A percentile compares a stretch with the other conserved stretches of the same genome.
Conservation (phyloP, 176 grass and related monocot species). For the Oryza nivara region DNA sequence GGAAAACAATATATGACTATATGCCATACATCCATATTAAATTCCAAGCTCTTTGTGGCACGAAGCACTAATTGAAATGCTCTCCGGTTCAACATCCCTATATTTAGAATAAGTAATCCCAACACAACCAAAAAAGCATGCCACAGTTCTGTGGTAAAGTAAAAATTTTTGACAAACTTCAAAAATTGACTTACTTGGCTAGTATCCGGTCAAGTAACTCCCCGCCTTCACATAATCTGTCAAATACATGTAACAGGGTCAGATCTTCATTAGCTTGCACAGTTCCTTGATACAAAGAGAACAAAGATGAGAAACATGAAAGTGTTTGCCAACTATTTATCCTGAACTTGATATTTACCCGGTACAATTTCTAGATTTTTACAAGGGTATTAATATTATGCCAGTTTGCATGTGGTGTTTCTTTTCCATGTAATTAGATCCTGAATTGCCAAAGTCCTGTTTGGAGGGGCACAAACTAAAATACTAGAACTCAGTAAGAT, state of each 20-base stretch:
- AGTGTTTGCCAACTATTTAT: constrained; percentile 10
- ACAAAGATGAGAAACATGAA: constrained; percentile 1
- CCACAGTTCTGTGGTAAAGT: neutral
- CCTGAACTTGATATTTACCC: neutral
- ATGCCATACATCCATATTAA: constrained; percentile 11
- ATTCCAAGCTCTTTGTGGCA: constrained; percentile 5
- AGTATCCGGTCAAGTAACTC: constrained; percentile 93
- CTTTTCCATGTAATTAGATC: neutral
- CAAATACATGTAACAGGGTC: constrained; percentile 25
- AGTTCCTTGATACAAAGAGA: neutral
- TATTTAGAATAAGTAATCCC: constrained; percentile 4
- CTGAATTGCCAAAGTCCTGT: neutral
- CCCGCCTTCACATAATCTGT: constrained; percentile 87
- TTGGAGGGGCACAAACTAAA: constrained; percentile 24
- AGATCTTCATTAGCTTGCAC: constrained; percentile 21
- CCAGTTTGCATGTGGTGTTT: neutral
- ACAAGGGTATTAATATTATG: constrained; percentile 20
- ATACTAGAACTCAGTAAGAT: constrained; percentile 8
- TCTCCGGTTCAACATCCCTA: neutral
- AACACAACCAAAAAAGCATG: constrained; percentile 1
- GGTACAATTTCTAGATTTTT: constrained; percentile 11
- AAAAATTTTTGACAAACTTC: neutral
- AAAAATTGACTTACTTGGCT: constrained; percentile 65
- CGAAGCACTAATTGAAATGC: neutral
- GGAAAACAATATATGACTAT: neutral